These are phyloP conservation scores for Mortierella sp. DNA, from an alignment of 371 early-diverging fungal genomes.

Conservation along the genomic window DNA sequence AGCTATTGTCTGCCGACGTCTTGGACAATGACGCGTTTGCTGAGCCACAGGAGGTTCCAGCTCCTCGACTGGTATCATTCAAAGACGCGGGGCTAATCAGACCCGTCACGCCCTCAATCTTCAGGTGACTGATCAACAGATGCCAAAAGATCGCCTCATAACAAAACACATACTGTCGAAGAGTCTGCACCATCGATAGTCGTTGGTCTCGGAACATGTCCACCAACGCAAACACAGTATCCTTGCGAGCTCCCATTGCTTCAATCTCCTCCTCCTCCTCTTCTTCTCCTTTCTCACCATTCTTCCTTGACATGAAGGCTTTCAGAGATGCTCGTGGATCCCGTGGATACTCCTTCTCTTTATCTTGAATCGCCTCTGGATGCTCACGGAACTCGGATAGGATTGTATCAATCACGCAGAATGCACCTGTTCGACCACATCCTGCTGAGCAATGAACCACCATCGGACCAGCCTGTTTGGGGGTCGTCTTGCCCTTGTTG, in stretches of 20 bases:
- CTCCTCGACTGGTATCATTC: no score
- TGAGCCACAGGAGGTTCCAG: no score
- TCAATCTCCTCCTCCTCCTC: not conserved
- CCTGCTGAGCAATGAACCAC: conserved; percentile 98
- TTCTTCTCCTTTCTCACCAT: not conserved
- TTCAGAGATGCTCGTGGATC: no score
- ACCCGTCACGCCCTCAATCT: no score
- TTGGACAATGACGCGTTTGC: no score
- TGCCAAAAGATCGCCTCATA: conserved; percentile 86
- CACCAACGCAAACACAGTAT: conserved; percentile 73
- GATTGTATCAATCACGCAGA: conserved; percentile 85
- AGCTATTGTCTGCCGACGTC: conserved; percentile 3
- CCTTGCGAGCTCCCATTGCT: conserved; percentile 28
- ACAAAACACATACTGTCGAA: conserved; percentile 90
- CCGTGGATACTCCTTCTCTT: conserved; percentile 8
- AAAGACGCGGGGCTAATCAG: no score
- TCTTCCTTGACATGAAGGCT: no score
- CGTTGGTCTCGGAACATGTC: conserved; percentile 82
- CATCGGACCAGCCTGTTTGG: conserved; percentile 68
- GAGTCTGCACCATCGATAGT: conserved; percentile 88
- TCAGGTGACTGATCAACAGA: conserved; percentile 18
- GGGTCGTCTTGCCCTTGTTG: conserved; percentile 11
- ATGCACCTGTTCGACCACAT: conserved; percentile 96
- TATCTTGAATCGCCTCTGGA: conserved; percentile 11
- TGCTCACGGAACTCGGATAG: conserved; percentile 51